Conservation (phyloP, 352 stramenopile species). For the Lagenidium sp. region DNA sequence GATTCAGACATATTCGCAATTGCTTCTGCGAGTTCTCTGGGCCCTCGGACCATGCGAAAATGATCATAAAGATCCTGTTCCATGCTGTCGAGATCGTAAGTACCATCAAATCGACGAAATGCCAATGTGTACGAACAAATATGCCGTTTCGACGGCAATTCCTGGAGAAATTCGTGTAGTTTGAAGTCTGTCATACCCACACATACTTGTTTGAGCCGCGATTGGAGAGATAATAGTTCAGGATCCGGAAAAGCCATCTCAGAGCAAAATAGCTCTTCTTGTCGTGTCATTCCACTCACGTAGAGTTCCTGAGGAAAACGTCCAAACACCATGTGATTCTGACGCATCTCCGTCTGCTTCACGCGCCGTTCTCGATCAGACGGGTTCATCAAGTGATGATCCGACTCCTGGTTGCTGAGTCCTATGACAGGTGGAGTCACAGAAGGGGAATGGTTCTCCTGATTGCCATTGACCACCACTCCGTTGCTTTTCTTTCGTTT, state of each 20-base stretch:
- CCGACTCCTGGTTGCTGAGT: not conserved
- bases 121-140: slow-evolving; percentile 65
- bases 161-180: slow-evolving; percentile 75
- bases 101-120: slow-evolving; percentile 44
- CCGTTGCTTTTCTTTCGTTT: slow-evolving; percentile 21
- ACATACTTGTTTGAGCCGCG: slow-evolving; percentile 48
- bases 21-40: slow-evolving; percentile 36
- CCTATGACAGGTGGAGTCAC: not conserved
- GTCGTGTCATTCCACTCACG: slow-evolving; percentile 43
- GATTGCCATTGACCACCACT: not conserved
- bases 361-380: slow-evolving; percentile 21
- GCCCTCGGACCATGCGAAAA: slow-evolving; percentile 68
- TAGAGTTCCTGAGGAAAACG: slow-evolving; percentile 59
- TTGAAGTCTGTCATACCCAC: slow-evolving; percentile 85
- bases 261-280: slow-evolving; percentile 43
- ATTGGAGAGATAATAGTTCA: slow-evolving; percentile 25
- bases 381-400: slow-evolving; percentile 46
- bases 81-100: slow-evolving; percentile 38
- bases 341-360: slow-evolving; percentile 17
- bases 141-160: slow-evolving; percentile 89
- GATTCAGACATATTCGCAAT: slow-evolving; percentile 44
- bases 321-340: slow-evolving; percentile 57
- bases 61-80: slow-evolving; percentile 61
- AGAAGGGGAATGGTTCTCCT: not conserved
- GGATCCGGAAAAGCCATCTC: slow-evolving; percentile 47